Conservation (phyloP, 192 early-diverging fungal genomes). For the Mortierella alpina region DNA sequence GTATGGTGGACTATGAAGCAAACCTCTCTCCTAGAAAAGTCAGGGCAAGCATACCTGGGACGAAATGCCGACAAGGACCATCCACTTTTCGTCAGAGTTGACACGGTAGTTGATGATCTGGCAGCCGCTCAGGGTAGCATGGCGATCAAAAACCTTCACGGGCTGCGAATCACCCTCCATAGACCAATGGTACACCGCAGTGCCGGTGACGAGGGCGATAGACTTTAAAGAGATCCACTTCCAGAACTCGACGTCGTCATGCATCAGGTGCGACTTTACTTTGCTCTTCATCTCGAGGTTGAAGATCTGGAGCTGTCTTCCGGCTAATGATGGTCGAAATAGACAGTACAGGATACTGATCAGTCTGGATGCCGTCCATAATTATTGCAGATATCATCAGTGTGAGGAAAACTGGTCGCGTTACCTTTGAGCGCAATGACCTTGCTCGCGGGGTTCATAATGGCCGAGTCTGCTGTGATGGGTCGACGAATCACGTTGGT, state of each 20-base stretch:
- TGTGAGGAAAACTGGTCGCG: background rate
- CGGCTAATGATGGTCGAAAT: slow-evolving; percentile 63
- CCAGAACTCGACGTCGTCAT: slow-evolving; percentile 91
- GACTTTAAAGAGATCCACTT: slow-evolving; percentile 92
- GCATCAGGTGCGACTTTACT: slow-evolving; percentile 92
- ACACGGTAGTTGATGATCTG: slow-evolving; percentile 98
- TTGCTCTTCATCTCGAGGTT: slow-evolving; percentile 97
- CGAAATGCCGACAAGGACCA: slow-evolving; percentile 94
- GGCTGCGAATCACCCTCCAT: slow-evolving; percentile 91
- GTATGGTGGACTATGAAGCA: background rate
- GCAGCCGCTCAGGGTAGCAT: slow-evolving; percentile 80
- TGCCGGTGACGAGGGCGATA: slow-evolving; percentile 90
- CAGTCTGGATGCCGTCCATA: background rate
- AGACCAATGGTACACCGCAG: slow-evolving; percentile 95
- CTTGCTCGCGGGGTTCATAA: slow-evolving; percentile 96
- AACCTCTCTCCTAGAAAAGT: too few relatives aligned
- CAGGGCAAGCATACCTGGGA: slow-evolving; percentile 64
- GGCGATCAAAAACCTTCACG: slow-evolving; percentile 93
- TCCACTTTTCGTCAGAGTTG: slow-evolving; percentile 93
- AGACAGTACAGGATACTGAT: background rate
- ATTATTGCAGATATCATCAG: background rate
- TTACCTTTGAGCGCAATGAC: slow-evolving; percentile 96
- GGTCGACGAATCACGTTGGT: slow-evolving; percentile 86
- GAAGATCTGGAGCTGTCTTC: slow-evolving; percentile 94
- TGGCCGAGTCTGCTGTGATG: slow-evolving; percentile 97